phyloP scores from a whole-genome alignment of 2,329 filamentous ascomycete species.

The Leptographium radiaticola region DNA sequence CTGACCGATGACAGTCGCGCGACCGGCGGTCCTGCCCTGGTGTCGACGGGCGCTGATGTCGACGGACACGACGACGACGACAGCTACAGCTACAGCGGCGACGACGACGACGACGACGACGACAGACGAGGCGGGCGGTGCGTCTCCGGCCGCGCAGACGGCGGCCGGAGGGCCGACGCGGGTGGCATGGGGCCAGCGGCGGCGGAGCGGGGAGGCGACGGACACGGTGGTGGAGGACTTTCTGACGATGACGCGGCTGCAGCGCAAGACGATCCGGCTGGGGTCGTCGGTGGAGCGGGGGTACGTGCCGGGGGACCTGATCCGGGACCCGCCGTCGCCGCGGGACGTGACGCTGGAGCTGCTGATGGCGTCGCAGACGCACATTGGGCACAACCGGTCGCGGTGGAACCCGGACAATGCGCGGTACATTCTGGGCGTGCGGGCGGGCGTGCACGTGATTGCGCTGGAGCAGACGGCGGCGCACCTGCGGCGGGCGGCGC shows the following conservation, averaged over 20 bases:
- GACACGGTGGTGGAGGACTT: conserved; percentile 21
- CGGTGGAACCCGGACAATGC: conserved; percentile 93
- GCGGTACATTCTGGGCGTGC: conserved; percentile 83
- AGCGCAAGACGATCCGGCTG: conserved; percentile 30
- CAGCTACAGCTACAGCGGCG: conserved; percentile 7
- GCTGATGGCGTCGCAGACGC: conserved; percentile 73
- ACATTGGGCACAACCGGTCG: conserved; percentile 82
- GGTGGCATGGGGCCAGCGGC: conserved; percentile 1
- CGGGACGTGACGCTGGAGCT: conserved; percentile 81
- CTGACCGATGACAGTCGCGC: not conserved
- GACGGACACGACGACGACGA: conserved; percentile 17
- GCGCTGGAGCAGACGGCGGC: conserved; percentile 79
- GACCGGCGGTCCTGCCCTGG: conserved; percentile 7
- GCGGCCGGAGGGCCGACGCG: not conserved
- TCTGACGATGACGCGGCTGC: conserved; percentile 26
- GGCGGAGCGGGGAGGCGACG: conserved; percentile 2
- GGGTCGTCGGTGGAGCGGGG: conserved; percentile 36
- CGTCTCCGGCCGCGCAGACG: not conserved
- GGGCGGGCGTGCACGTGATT: conserved; percentile 86
- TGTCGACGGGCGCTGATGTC: conserved; percentile 26
- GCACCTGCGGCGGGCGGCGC: conserved; percentile 83
- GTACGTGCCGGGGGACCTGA: conserved; percentile 54
- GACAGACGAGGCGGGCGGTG: not conserved
- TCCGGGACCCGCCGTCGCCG: conserved; percentile 60
- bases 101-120: conserved; percentile 15